Conservation (phyloP, 2,329 filamentous ascomycete species). For the Hypoxylon sp. region DNA sequence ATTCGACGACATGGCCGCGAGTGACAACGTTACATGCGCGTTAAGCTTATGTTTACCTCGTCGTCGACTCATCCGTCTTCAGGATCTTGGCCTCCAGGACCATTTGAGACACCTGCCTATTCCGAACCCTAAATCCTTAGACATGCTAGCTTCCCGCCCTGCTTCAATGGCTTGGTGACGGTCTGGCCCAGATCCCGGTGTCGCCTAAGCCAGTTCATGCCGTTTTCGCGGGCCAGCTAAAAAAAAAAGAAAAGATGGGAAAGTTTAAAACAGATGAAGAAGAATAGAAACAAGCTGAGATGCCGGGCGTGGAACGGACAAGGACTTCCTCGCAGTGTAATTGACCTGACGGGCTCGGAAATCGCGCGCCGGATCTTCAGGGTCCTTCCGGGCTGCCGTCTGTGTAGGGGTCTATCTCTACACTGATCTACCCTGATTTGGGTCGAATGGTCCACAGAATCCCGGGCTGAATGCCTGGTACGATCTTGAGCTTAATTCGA, state of each 20-base stretch:
- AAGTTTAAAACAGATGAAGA: no score
- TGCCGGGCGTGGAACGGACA: slow-evolving; percentile 24
- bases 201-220: slow-evolving; percentile 12
- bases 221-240: no score
- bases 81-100: not conserved
- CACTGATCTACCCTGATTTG: no score
- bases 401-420: not conserved
- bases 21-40: slow-evolving; percentile 27
- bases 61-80: slow-evolving; percentile 1
- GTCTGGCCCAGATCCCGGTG: not conserved
- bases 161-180: slow-evolving; percentile 3
- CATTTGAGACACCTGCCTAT: slow-evolving; percentile 25
- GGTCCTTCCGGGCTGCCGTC: not conserved
- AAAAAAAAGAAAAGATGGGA: no score
- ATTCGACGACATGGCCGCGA: slow-evolving; percentile 10
- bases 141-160: not conserved
- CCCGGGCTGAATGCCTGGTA: no score
- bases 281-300: not conserved
- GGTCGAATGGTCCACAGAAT: no score
- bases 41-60: not conserved
- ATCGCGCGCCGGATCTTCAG: slow-evolving; percentile 2
- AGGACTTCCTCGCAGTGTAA: slow-evolving; percentile 20
- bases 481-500: slow-evolving; percentile 30
- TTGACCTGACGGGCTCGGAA: slow-evolving; percentile 1
- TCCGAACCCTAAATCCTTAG: not conserved